phyloP scores from a whole-genome alignment of 208 protist genomes.

The Kentomonas sorsogonicus region DNA sequence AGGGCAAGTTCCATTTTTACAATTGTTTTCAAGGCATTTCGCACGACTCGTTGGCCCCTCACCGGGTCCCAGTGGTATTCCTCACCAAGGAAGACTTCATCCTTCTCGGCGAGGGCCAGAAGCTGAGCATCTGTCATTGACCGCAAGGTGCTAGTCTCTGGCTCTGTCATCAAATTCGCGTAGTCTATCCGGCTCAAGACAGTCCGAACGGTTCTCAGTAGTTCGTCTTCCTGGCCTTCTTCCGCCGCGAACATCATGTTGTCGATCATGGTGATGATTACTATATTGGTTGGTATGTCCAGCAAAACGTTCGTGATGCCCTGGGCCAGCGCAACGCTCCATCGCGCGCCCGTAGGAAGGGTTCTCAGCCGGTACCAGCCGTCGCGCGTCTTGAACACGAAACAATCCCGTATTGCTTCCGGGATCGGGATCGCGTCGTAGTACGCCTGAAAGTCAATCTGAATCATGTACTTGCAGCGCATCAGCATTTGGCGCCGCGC shows the following conservation, averaged over 20 bases:
- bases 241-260: slow-evolving; percentile 18
- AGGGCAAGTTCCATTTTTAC: no score
- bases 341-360: slow-evolving; percentile 23
- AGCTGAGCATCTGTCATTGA: no score
- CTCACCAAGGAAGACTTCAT: no score
- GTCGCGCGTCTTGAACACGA: slow-evolving; percentile 14
- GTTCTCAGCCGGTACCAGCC: slow-evolving; percentile 14
- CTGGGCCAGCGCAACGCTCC: slow-evolving; percentile 20
- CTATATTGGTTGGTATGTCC: slow-evolving; percentile 18
- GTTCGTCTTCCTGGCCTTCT: slow-evolving; percentile 18
- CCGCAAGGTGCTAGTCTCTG: no score
- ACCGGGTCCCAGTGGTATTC: no score
- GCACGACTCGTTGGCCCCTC: no score
- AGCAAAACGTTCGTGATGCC: slow-evolving; percentile 20
- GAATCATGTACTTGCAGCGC: slow-evolving; percentile 18
- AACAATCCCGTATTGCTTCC: slow-evolving; percentile 11
- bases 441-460: slow-evolving; percentile 28
- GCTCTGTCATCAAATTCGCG: no score
- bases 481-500: slow-evolving; percentile 14
- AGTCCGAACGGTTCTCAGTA: no score
- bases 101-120: no score
- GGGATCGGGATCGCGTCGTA: slow-evolving; percentile 26
- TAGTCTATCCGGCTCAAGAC: no score
- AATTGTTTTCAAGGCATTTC: no score
- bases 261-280: slow-evolving; percentile 18